Evolutionary conservation across 306 rosid species (phyloP), one percentile per base, ranked within the genome.

Genomic region (Rosa lucieae): DNA sequence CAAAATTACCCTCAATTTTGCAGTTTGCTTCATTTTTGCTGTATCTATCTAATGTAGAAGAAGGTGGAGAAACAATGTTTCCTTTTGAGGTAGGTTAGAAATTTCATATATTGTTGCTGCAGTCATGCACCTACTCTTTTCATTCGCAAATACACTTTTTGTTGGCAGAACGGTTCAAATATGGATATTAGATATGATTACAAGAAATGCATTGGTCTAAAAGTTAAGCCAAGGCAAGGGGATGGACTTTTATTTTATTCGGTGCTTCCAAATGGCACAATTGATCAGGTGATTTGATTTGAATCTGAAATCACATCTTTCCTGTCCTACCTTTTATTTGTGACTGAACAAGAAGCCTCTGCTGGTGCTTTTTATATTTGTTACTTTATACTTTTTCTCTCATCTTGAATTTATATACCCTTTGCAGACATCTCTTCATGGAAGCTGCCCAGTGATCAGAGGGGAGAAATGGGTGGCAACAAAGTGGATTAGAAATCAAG

Each of bases 391-490:
- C 5, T 21, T 29, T 4, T 29, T 32, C 42, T 29, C 68, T 42
- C 21, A 56, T 77, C 71, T 68, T 20, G 18, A 44, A 40, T 68
- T 49, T 56, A 32, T 72, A 8, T 65, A 82, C 76, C 74, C 15
- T 68, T 8, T 85, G 88, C 90, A 87, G 92, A 78, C 79, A 46
- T 91, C 90, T 79, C 93, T 89, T 51, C 91, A 89, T 81, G 90
- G 91, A 79, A 91, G 96, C 81, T 91, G 96, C 80, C 89, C 93
- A 6, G 93, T 91, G 74, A 86, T 84, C 74, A 73, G 83, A 74
- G 96, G 92, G 51, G 88, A 89, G 85, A 91, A 89, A 84, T 89
- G 96, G 95, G 91, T 91, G 2, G 92, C 91, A 52, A 89, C 92
- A 52, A 91, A 89, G 77, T 91, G 92, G 93, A 85, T 89, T 58